Evolutionary conservation across 371 early-diverging fungal genomes (phyloP).

Genomic region (Chytridium lagenaria): DNA sequence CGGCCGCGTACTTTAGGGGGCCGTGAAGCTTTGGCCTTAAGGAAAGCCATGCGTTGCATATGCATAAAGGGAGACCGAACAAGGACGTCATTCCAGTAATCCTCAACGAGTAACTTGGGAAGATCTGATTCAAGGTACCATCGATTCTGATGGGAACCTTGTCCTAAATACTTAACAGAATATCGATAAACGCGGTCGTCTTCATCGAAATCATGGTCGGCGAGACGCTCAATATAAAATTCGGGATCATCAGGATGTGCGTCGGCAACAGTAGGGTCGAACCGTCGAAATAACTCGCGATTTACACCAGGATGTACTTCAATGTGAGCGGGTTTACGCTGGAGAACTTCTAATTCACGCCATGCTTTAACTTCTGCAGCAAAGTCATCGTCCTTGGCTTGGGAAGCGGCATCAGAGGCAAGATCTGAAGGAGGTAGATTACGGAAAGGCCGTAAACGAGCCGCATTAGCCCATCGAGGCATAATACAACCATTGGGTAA

Average conservation of each 20-base stretch:
- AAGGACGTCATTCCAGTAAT: neutral
- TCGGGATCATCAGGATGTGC: neutral
- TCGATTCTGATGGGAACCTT: neutral
- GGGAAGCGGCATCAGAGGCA: neutral
- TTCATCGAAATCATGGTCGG: neutral
- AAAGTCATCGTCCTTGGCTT: neutral
- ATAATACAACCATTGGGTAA: neutral
- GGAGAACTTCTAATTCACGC: neutral
- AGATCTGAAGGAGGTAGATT: neutral
- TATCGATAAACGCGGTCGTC: neutral
- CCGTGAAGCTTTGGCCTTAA: neutral
- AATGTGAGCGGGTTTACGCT: neutral
- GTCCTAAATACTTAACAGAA: neutral
- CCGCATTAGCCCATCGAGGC: neutral
- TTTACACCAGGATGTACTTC: neutral
- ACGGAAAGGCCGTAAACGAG: neutral
- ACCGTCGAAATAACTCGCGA: neutral
- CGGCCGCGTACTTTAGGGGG: too few relatives aligned
- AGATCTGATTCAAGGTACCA: neutral
- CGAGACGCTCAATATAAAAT: neutral
- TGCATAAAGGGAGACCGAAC: neutral
- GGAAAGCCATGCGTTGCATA: neutral
- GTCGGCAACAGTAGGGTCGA: neutral
- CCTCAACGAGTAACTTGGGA: neutral
- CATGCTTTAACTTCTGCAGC: conserved; percentile 2